Evolutionary conservation across 2,329 filamentous ascomycete genomes (phyloP).

Genomic region (Neopestalotiopsis rosae): DNA sequence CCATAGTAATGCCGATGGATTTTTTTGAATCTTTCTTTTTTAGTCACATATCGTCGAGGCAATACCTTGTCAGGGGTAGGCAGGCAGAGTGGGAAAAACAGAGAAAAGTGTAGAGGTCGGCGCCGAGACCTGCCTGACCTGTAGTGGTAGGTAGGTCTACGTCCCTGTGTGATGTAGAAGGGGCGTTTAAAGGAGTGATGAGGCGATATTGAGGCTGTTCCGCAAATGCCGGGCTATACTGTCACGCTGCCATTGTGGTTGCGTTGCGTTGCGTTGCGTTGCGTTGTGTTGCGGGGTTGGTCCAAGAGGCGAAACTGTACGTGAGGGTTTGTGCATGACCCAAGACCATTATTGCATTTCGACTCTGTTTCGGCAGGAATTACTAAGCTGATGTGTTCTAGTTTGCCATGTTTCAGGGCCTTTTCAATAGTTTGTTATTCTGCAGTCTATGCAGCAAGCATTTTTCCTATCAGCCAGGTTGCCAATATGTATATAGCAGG

Average conservation of each 20-base stretch:
- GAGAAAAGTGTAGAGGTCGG: neutral
- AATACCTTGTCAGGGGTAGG: neutral
- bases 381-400: neutral
- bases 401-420: neutral
- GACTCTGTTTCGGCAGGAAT: neutral
- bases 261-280: neutral
- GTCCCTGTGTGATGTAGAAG: neutral
- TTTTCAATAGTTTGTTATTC: neutral
- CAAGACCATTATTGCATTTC: neutral
- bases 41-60: too few species aligned
- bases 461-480: neutral
- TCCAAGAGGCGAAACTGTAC: neutral
- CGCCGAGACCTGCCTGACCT: neutral
- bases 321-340: neutral
- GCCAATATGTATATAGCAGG: neutral
- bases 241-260: neutral
- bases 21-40: neutral
- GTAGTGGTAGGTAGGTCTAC: neutral
- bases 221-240: constrained; percentile 1
- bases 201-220: neutral
- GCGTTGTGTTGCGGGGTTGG: neutral
- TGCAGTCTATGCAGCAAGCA: neutral
- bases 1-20: neutral
- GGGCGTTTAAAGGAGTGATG: neutral
- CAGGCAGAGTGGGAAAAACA: neutral